Evolutionary conservation across 169 alveolate genomes (phyloP).

Genomic region (Cryptosporidium sp.): DNA sequence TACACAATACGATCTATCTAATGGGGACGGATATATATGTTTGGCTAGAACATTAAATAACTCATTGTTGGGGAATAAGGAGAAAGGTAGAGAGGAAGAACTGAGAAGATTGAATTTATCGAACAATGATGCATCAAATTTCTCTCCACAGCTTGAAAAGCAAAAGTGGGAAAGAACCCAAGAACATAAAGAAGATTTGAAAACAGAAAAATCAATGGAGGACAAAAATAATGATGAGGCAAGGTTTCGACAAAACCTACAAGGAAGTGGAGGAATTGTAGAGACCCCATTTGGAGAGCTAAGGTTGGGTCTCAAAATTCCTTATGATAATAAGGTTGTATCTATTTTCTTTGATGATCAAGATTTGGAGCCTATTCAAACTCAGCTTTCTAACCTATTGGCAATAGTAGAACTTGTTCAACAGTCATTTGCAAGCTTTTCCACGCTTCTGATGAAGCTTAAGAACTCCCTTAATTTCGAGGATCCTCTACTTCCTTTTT

Average conservation of each 20-base stretch:
- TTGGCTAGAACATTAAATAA: conserved; percentile 17
- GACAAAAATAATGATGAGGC: background rate
- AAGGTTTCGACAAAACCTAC: background rate
- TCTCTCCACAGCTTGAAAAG: background rate
- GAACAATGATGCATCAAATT: background rate
- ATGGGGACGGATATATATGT: conserved; percentile 60
- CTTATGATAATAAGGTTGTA: conserved; percentile 48
- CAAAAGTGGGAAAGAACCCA: background rate
- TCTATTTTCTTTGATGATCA: conserved; percentile 72
- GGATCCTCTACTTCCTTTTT: conserved; percentile 50
- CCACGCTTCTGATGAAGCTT: conserved; percentile 31
- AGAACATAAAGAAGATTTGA: conserved; percentile 6
- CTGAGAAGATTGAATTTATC: background rate
- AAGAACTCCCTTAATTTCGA: conserved; percentile 67
- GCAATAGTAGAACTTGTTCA: conserved; percentile 52
- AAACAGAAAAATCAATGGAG: background rate
- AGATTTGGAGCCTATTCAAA: conserved; percentile 63
- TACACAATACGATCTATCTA: conserved; percentile 22
- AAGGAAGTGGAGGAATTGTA: conserved; percentile 38
- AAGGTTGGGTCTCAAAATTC: conserved; percentile 48
- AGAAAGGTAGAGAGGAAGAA: conserved; percentile 27
- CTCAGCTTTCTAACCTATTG: conserved; percentile 39
- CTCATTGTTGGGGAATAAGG: background rate
- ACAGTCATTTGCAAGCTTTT: conserved; percentile 36
- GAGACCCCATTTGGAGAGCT: conserved; percentile 75